Conservation (phyloP, 805 yeast species). For the Maudiozyma turicensis region DNA sequence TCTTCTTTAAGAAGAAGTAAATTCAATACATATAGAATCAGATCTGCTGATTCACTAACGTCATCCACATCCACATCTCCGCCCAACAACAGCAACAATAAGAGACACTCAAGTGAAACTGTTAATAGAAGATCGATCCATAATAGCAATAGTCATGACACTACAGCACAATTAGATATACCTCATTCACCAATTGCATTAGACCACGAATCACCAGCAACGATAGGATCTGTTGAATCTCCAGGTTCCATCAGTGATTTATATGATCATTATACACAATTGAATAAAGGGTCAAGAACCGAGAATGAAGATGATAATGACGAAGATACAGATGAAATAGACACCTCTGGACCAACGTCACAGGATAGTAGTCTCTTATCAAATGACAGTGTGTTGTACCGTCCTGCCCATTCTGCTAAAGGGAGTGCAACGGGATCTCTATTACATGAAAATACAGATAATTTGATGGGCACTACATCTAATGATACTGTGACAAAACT, state of each 20-base stretch:
- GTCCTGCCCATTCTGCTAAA: slow-evolving; percentile 1
- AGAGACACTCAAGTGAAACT: neutral
- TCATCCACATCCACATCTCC: neutral
- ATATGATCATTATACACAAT: slow-evolving; percentile 23
- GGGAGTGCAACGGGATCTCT: neutral
- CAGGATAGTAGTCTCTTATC: slow-evolving; percentile 12
- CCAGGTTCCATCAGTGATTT: slow-evolving; percentile 16
- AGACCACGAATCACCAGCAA: neutral
- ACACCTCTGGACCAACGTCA: slow-evolving; percentile 3
- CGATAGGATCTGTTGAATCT: slow-evolving; percentile 2
- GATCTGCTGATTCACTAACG: slow-evolving; percentile 15
- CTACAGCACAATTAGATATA: neutral
- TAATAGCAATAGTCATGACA: neutral
- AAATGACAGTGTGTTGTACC: slow-evolving; percentile 8
- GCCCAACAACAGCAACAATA: neutral
- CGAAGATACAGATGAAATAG: neutral
- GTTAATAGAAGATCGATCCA: neutral
- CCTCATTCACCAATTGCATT: neutral
- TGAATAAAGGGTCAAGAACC: slow-evolving; percentile 1
- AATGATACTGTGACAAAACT: neutral
- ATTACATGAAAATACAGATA: slow-evolving; percentile 6
- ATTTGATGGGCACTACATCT: neutral
- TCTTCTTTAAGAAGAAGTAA: slow-evolving; percentile 36
- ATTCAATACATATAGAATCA: slow-evolving; percentile 43
- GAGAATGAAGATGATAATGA: neutral